A percentile compares a stretch with the other conserved stretches of the same genome.
phyloP scores from a whole-genome alignment of 1,284 basidiomycete genomes.

The Trichosporon faecale region DNA sequence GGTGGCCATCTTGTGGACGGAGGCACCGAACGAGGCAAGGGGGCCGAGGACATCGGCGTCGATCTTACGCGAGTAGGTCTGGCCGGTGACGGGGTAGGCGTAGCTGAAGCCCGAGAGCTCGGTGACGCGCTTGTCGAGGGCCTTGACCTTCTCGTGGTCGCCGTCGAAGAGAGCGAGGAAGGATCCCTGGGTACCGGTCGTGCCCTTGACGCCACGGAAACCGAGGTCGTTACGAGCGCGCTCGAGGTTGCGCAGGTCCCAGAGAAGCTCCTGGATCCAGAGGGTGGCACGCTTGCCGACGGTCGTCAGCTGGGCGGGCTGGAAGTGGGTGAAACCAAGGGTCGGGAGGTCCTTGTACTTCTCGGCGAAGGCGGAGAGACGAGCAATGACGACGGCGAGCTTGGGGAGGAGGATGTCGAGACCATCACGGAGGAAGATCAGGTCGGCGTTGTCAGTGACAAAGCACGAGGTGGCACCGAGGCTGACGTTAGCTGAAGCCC shows the following conservation, averaged over 20 bases:
- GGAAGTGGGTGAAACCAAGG: conserved; percentile 98
- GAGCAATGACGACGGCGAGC: conserved; percentile 82
- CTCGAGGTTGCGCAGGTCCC: conserved; percentile 92
- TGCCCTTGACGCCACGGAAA: conserved; percentile 98
- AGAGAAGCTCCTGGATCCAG: conserved; percentile 96
- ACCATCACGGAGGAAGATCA: conserved; percentile 90
- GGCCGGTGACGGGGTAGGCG: conserved; percentile 95
- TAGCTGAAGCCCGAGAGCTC: conserved; percentile 86
- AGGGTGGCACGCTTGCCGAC: conserved; percentile 98
- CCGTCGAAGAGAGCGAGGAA: conserved; percentile 95
- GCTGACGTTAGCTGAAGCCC: conserved; percentile 52
- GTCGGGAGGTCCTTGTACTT: conserved; percentile 76
- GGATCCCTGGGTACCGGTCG: conserved; percentile 95
- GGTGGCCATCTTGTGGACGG: conserved; percentile 96
- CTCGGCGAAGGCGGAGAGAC: conserved; percentile 73
- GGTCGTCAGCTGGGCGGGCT: conserved; percentile 96
- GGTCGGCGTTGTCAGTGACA: conserved; percentile 97
- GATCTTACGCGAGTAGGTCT: conserved; percentile 98
- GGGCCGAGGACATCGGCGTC: conserved; percentile 90
- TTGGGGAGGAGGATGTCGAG: conserved; percentile 82
- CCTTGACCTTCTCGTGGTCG: conserved; percentile 89
- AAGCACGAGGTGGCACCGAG: conserved; percentile 97
- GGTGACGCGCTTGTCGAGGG: conserved; percentile 84
- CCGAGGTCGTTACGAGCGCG: conserved; percentile 90
- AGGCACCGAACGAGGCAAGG: conserved; percentile 86